phyloP scores from a whole-genome alignment of 441 rosid species.

The Flueggea neowawraea region DNA sequence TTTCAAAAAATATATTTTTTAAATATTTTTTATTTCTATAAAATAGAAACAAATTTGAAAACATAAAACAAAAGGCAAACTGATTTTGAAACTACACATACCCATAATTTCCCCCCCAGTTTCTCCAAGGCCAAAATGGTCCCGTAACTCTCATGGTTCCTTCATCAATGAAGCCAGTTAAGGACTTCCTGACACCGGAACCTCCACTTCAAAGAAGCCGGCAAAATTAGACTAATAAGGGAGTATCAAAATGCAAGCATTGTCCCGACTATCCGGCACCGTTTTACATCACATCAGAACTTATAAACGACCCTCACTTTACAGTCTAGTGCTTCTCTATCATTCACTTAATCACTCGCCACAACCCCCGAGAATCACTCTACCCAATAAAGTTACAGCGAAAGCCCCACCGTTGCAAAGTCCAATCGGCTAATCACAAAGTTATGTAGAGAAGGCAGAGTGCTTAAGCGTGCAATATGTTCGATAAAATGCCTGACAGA shows the following conservation, averaged over 20 bases:
- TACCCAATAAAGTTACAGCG: not conserved
- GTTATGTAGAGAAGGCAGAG: not conserved
- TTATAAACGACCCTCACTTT: not conserved
- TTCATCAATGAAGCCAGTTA: no score
- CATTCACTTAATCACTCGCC: not conserved
- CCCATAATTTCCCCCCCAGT: no score
- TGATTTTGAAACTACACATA: no score
- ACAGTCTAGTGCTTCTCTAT: not conserved
- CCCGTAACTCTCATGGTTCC: no score
- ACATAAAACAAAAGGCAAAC: no score
- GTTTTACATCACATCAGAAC: not conserved
- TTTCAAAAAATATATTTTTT: no score
- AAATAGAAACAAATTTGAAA: no score
- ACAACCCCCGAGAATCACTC: not conserved
- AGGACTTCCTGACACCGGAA: no score
- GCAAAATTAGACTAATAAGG: no score
- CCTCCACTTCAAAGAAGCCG: no score
- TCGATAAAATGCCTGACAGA: slow-evolving; percentile 44
- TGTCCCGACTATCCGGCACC: not conserved
- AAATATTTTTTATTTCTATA: no score
- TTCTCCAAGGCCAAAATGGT: no score
- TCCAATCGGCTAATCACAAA: not conserved
- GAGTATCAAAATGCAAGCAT: not conserved
- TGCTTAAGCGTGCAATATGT: slow-evolving; percentile 15
- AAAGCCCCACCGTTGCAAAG: not conserved